phyloP scores from a whole-genome alignment of 306 rosid genomes.

The Mimosa pudica region DNA sequence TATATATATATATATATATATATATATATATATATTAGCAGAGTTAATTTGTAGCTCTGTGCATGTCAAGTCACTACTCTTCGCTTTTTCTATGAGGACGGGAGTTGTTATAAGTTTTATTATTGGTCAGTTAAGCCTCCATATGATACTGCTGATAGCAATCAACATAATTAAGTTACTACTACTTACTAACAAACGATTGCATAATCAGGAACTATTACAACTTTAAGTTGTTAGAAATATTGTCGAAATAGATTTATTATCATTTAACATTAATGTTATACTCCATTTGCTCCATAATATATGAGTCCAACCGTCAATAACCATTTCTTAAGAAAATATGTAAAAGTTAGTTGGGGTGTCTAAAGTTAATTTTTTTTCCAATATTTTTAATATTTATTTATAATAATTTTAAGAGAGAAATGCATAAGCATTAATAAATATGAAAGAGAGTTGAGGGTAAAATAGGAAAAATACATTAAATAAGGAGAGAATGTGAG shows the following conservation, averaged over 20 bases:
- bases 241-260: neutral
- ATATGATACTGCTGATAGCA: conserved; percentile 1
- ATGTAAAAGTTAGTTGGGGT: no score
- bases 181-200: neutral
- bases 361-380: no score
- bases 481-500: no score
- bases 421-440: no score
- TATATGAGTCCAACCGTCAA: no score
- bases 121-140: neutral
- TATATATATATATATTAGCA: neutral
- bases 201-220: neutral
- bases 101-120: conserved; percentile 10
- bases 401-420: no score
- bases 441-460: no score
- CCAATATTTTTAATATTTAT: no score
- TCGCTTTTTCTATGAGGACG: conserved; percentile 23
- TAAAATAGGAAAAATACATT: no score
- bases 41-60: conserved; percentile 1
- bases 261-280: no score
- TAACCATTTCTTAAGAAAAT: no score
- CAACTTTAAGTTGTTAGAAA: neutral
- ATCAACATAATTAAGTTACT: neutral
- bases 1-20: neutral
- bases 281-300: no score
- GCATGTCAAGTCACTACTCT: conserved; percentile 29